Percentiles rank a stretch among this genome's conserved stretches.
Conservation (phyloP, 1,284 basidiomycete species). For the Sporisorium scitamineum region DNA sequence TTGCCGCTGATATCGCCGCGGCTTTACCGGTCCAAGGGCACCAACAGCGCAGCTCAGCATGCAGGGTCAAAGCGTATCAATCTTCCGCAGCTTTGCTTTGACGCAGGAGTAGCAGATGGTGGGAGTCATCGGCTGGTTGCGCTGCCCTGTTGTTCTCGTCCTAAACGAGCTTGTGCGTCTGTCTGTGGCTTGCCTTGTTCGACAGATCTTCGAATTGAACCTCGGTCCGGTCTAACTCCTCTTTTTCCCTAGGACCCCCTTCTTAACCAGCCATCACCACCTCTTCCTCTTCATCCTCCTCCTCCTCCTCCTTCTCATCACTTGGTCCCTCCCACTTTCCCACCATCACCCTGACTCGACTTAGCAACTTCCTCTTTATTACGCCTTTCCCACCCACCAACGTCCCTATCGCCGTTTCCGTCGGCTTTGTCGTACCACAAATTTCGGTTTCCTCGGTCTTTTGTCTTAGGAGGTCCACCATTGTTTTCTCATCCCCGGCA, state of each 20-base stretch:
- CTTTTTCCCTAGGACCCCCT: neutral
- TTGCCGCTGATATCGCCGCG: neutral
- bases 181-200: slow-evolving; percentile 4
- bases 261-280: neutral
- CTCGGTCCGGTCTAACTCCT: slow-evolving; percentile 4
- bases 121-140: slow-evolving; percentile 3
- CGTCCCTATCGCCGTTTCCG: neutral
- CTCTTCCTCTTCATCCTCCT: neutral
- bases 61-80: slow-evolving; percentile 2
- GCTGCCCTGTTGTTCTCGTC: neutral
- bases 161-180: neutral
- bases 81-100: neutral
- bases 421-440: neutral
- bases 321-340: neutral
- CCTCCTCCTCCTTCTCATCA: neutral
- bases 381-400: slow-evolving; percentile 5
- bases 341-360: neutral
- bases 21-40: slow-evolving; percentile 1
- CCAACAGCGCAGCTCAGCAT: neutral
- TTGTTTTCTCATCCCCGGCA: neutral
- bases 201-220: slow-evolving; percentile 9
- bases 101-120: neutral
- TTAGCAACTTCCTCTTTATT: neutral
- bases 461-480: too few relatives aligned
- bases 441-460: too few relatives aligned